Evolutionary conservation across 768 basidiomycete species (phyloP), one percentile per base, ranked within the genome.

Genomic region (Imleria badia): DNA sequence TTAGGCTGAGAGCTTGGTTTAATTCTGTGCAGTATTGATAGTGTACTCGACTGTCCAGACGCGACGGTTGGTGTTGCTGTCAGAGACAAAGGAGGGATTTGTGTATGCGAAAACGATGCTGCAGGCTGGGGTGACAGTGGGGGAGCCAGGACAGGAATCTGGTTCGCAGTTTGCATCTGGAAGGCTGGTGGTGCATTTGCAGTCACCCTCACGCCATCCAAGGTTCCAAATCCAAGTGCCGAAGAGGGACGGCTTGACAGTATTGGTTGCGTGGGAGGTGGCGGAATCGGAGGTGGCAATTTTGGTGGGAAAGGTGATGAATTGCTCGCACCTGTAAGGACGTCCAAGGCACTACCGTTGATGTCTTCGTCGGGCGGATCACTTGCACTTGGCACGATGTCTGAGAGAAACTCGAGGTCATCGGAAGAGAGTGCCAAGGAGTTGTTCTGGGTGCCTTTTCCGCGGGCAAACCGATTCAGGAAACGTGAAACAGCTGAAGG

Each of bases 401-500:
- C 88, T 33, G 82, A 82, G 19, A 96, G 76, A 65, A 89, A 94
- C 59, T 91, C 87, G 29, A 96, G 76, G 66, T 96, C 94, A 54
- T 90, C 85, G 2, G 81, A 76, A 15, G 90, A 90, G 17, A 95
- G 77, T 13, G 90, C 81, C 33, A 94, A 68, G 30, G 87, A 84
- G 47, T 77, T 78, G 44, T 76, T 75, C 31, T 73, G 71, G 45
- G 74, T 53, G 26, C 65, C 57, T 44, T 72, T 76, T 26, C 71
- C 70, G 20, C 83, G 80, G 9, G 84, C 85, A 68, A 95, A 89
- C 45, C 90, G 82, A 46, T 80, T 83, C 45, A 94, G 76, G 67
- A 95, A 94, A 6, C 93, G 83, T 12, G 91, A 91, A 31, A 94
- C 89, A 9, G 83, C 89, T 0, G 93, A 91, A 29, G 82, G 75